Percentiles rank a stretch among this genome's conserved stretches.
phyloP scores from a whole-genome alignment of 2,329 filamentous ascomycete genomes.

The Fusarium tjaetaba region DNA sequence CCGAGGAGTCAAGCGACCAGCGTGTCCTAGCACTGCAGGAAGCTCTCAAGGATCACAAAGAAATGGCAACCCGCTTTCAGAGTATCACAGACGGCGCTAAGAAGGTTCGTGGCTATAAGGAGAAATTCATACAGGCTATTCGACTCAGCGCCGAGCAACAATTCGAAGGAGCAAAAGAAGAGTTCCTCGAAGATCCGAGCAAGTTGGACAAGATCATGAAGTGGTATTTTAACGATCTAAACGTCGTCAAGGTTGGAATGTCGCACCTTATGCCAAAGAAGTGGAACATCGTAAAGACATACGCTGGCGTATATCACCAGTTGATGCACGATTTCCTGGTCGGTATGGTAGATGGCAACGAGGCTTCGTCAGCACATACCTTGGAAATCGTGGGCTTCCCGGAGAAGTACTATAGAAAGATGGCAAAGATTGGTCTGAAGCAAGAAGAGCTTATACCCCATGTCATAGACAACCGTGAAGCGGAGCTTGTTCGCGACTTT shows the following conservation, averaged over 20 bases:
- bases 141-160: constrained; percentile 76
- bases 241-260: constrained; percentile 94
- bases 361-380: constrained; percentile 86
- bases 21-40: constrained; percentile 92
- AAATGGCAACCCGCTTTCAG: constrained; percentile 92
- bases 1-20: constrained; percentile 96
- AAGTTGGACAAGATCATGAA: constrained; percentile 87
- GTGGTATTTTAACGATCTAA: constrained; percentile 98
- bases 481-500: constrained; percentile 92
- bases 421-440: constrained; percentile 86
- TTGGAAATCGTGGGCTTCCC: constrained; percentile 95
- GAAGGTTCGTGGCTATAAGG: constrained; percentile 93
- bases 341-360: constrained; percentile 82
- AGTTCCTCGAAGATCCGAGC: constrained; percentile 85
- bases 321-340: constrained; percentile 96
- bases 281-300: constrained; percentile 94
- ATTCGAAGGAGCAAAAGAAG: constrained; percentile 75
- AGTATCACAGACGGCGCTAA: constrained; percentile 94
- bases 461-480: constrained; percentile 88
- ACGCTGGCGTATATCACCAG: constrained; percentile 88
- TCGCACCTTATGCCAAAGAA: constrained; percentile 90
- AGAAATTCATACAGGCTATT: constrained; percentile 89
- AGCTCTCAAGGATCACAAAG: constrained; percentile 93
- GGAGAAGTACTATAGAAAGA: constrained; percentile 95
- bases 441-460: constrained; percentile 83